Evolutionary conservation across 1,139 yeast genomes (phyloP).

Genomic region (Taphrina flavorubra): DNA sequence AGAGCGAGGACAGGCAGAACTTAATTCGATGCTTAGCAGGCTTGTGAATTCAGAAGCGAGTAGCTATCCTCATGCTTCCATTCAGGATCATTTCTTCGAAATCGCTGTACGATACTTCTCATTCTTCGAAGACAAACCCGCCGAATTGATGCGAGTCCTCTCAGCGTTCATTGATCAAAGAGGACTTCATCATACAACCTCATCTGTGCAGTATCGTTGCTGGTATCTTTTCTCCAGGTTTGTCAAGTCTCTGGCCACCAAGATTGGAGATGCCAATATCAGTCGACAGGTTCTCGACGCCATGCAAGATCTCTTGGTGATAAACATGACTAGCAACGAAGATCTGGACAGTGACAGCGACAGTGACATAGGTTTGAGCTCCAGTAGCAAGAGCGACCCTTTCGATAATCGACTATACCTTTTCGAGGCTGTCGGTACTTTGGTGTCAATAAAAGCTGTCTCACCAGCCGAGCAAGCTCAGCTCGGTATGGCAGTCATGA

Average conservation of each 20-base stretch:
- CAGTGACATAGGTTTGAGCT: conserved; percentile 53
- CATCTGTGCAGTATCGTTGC: conserved; percentile 77
- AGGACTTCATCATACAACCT: conserved; percentile 77
- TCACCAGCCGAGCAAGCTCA: conserved; percentile 53
- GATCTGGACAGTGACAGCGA: conserved; percentile 55
- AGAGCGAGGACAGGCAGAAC: conserved; percentile 36
- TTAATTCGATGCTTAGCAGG: conserved; percentile 63
- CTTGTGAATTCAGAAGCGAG: conserved; percentile 60
- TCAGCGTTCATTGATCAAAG: conserved; percentile 78
- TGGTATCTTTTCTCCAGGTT: conserved; percentile 91
- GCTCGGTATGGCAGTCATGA: conserved; percentile 62
- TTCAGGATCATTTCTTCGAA: conserved; percentile 83
- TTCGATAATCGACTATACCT: conserved; percentile 81
- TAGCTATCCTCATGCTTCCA: conserved; percentile 63
- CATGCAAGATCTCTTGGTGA: conserved; percentile 60
- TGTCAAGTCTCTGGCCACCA: conserved; percentile 75
- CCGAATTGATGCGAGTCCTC: conserved; percentile 66
- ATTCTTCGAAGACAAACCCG: conserved; percentile 61
- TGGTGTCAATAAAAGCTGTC: conserved; percentile 53
- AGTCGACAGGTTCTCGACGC: conserved; percentile 61
- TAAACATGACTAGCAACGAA: conserved; percentile 55
- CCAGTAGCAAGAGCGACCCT: conserved; percentile 63
- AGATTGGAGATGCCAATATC: conserved; percentile 54
- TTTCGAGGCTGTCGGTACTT: conserved; percentile 78
- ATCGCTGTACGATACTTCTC: conserved; percentile 77